Evolutionary conservation across 2,329 filamentous ascomycete genomes (phyloP).

Genomic region (Thelonectria blattea): DNA sequence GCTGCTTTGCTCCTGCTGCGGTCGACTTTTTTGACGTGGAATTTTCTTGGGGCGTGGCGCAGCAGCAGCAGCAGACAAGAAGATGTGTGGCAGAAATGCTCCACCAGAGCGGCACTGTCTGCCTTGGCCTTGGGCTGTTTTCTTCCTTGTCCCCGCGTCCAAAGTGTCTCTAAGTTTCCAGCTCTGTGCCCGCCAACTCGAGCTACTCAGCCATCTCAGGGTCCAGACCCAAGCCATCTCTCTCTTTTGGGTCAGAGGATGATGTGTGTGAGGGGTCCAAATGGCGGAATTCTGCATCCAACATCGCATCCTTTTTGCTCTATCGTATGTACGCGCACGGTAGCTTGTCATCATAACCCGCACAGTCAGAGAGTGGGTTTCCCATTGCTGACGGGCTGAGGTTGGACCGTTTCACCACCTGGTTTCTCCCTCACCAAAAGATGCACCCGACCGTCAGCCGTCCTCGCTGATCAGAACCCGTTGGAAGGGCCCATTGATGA

Average conservation of each 20-base stretch:
- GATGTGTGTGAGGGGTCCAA: neutral
- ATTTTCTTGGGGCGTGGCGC: slow-evolving; percentile 18
- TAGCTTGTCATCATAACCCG: slow-evolving; percentile 6
- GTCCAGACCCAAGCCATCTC: slow-evolving; percentile 21
- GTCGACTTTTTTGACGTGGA: slow-evolving; percentile 21
- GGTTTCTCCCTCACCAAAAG: neutral
- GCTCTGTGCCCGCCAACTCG: slow-evolving; percentile 9
- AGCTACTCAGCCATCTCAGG: slow-evolving; percentile 19
- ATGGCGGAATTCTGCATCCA: slow-evolving; percentile 20
- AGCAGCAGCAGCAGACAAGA: slow-evolving; percentile 11
- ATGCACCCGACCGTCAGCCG: neutral
- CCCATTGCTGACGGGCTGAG: slow-evolving; percentile 17
- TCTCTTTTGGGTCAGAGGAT: no score
- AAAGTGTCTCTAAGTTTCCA: neutral
- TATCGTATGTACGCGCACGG: neutral
- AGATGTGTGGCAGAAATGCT: slow-evolving; percentile 16
- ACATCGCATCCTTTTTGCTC: slow-evolving; percentile 27
- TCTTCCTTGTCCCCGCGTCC: no score
- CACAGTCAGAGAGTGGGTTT: slow-evolving; percentile 18
- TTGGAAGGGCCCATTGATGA: neutral
- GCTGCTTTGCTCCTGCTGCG: slow-evolving; percentile 6
- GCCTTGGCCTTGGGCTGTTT: slow-evolving; percentile 6
- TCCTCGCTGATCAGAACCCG: neutral
- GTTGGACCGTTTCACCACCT: slow-evolving; percentile 18
- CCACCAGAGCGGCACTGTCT: slow-evolving; percentile 10